Percentiles rank a stretch among this genome's conserved stretches.
These are phyloP conservation scores for Colletotrichum gloeosporioides DNA, from an alignment of 2,329 filamentous ascomycete genomes.

Conservation along the genomic window DNA sequence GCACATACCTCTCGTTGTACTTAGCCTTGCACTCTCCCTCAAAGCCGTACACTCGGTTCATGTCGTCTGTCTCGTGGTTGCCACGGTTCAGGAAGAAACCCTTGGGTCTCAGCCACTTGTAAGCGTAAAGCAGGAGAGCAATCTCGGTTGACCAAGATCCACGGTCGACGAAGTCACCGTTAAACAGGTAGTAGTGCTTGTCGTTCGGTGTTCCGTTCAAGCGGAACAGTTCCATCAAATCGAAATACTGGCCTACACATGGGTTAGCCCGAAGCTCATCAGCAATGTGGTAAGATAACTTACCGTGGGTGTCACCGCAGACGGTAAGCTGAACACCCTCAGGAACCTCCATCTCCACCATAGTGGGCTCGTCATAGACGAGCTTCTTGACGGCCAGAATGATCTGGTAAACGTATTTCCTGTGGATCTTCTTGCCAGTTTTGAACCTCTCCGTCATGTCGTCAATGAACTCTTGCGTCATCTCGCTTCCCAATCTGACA, in stretches of 20 bases:
- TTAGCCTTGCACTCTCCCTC: slow-evolving; percentile 98
- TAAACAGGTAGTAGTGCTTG: slow-evolving; percentile 94
- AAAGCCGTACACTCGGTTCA: slow-evolving; percentile 98
- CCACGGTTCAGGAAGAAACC: slow-evolving; percentile 95
- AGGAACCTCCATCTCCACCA: slow-evolving; percentile 90
- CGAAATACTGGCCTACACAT: slow-evolving; percentile 86
- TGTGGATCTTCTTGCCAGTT: slow-evolving; percentile 91
- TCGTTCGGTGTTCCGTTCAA: slow-evolving; percentile 85
- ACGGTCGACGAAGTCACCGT: slow-evolving; percentile 97
- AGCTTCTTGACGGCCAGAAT: slow-evolving; percentile 88
- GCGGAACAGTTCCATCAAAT: slow-evolving; percentile 94
- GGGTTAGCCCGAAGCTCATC: slow-evolving; percentile 24
- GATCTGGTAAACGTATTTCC: slow-evolving; percentile 98
- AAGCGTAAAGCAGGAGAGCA: slow-evolving; percentile 88
- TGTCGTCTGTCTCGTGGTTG: slow-evolving; percentile 98
- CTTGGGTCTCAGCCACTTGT: slow-evolving; percentile 92
- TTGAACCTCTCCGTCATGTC: slow-evolving; percentile 98
- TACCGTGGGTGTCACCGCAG: slow-evolving; percentile 96
- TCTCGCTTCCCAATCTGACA: slow-evolving; percentile 75
- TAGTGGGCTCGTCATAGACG: slow-evolving; percentile 90
- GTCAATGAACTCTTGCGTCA: slow-evolving; percentile 96
- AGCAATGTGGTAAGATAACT: slow-evolving; percentile 23
- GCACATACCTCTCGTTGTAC: slow-evolving; percentile 78
- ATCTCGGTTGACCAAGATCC: slow-evolving; percentile 99
- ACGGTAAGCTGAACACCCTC: slow-evolving; percentile 84